Conservation (phyloP, 164 flowering plant genomes). For the Vitis rupestris region DNA sequence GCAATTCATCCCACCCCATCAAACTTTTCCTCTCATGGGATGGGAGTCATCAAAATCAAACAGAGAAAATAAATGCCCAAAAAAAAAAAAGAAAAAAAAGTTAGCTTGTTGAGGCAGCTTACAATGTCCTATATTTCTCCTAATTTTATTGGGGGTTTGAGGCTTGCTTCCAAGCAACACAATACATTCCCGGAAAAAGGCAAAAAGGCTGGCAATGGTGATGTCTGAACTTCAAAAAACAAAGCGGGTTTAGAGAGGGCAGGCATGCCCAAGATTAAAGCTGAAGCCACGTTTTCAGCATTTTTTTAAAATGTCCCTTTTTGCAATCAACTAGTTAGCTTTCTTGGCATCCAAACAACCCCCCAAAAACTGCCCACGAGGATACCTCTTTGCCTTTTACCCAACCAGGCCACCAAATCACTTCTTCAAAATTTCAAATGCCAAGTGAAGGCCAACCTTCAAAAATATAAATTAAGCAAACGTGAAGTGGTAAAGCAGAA, state of each 20-base stretch:
- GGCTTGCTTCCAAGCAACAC: slow-evolving; percentile 17
- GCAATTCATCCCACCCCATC: too few relatives aligned
- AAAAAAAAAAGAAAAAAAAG: too few relatives aligned
- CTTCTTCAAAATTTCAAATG: too few relatives aligned
- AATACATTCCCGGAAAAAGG: background rate
- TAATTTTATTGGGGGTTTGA: background rate
- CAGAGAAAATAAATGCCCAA: too few relatives aligned
- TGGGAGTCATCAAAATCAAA: too few relatives aligned
- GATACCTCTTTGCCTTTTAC: background rate
- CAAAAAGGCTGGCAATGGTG: background rate
- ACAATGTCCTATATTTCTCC: too few relatives aligned
- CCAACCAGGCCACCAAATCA: background rate
- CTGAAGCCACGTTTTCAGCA: background rate
- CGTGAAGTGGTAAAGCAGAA: too few relatives aligned
- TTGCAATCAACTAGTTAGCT: background rate
- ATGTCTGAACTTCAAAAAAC: background rate
- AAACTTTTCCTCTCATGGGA: too few relatives aligned
- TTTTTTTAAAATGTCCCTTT: background rate
- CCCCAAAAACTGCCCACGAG: background rate
- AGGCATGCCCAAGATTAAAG: background rate
- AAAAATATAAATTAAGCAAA: too few relatives aligned
- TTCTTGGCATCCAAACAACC: background rate
- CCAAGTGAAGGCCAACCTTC: too few relatives aligned
- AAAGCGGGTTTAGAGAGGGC: background rate
- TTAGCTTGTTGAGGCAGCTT: too few relatives aligned